These are phyloP conservation scores for Pestalotiopsis sp. DNA, from an alignment of 2,329 filamentous ascomycete species.

Conservation along the genomic window DNA sequence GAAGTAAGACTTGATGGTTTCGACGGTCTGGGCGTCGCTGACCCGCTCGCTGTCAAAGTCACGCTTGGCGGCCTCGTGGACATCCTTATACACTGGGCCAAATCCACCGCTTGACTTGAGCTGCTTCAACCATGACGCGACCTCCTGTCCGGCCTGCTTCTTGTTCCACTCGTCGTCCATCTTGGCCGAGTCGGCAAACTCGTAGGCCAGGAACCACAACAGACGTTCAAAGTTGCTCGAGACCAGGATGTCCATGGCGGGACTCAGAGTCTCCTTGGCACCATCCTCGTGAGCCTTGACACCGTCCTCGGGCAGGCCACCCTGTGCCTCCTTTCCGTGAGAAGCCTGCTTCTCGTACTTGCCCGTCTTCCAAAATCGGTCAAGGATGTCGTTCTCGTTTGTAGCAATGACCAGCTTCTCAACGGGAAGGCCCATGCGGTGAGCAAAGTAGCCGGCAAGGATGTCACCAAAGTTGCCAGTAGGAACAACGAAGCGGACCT, in stretches of 20 bases:
- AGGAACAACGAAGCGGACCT: conserved; percentile 84
- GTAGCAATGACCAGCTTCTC: conserved; percentile 92
- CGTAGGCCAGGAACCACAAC: conserved; percentile 88
- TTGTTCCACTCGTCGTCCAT: conserved; percentile 69
- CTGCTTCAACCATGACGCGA: conserved; percentile 75
- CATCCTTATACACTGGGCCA: conserved; percentile 70
- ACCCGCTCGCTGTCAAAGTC: conserved; percentile 83
- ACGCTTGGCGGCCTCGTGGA: conserved; percentile 70
- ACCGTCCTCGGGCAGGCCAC: conserved; percentile 66
- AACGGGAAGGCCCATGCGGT: conserved; percentile 83
- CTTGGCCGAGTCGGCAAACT: conserved; percentile 61
- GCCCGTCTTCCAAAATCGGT: conserved; percentile 92
- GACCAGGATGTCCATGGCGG: conserved; percentile 97
- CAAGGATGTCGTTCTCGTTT: conserved; percentile 96
- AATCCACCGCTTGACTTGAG: conserved; percentile 85
- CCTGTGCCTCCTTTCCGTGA: conserved; percentile 57
- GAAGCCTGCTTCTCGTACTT: conserved; percentile 84
- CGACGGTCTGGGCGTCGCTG: conserved; percentile 67
- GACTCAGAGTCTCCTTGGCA: conserved; percentile 88
- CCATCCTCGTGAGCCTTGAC: conserved; percentile 68
- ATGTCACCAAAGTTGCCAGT: conserved; percentile 96
- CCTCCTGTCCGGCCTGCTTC: conserved; percentile 74
- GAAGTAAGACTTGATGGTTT: conserved; percentile 64
- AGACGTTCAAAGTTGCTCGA: conserved; percentile 96
- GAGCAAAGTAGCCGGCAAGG: conserved; percentile 89